Base-by-base conservation (phyloP, 352 stramenopile species). In the Pythium aristosporum region DNA sequence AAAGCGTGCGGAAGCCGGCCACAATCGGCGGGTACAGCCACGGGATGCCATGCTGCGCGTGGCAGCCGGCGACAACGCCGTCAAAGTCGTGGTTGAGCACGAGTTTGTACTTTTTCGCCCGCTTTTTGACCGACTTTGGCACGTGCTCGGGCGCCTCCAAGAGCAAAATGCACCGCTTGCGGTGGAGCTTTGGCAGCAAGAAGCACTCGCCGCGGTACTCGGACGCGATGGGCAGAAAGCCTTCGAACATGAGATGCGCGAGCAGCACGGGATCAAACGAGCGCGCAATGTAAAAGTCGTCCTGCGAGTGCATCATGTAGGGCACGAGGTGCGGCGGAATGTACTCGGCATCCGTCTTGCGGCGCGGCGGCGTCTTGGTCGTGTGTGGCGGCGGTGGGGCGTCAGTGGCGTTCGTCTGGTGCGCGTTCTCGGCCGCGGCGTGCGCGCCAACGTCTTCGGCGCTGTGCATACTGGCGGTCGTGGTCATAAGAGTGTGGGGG, bases 151-250 rank as follows among this genome's bases (percentile, higher is more conserved):
- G 75, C 0, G 63, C 47, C 7, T 84, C 67, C 5, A 94, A 61
- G 47, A 89, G 65, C 53, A 97, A 69, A 11, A 97, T 81, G 69
- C 89, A 98, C 43, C 94, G 87, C 71, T 96, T 75, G 43, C 87
- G 74, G 65, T 98, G 90, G 47, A 98, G 76, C 68, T 97, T 97
- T 12, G 91, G 90, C 54, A 97, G 63, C 44, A 97, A 67, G 58
- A 94, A 88, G 48, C 74, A 83, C 44, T 80, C 69, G 30, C 65
- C 75, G 30, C 77, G 73, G 70, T 83, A 88, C 46, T 94, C 77
- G 37, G 89, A 96, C 5, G 94, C 94, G 63, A 98, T 98, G 32
- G 94, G 94, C 57, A 98, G 74, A 61, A 98, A 98, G n/a, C 94
- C 94, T 67, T 98, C 89, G 58, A 79, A 89, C 89, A 98, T 98